phyloP scores from a whole-genome alignment of 257 asterid species.

The Anisodus tanguticus region DNA sequence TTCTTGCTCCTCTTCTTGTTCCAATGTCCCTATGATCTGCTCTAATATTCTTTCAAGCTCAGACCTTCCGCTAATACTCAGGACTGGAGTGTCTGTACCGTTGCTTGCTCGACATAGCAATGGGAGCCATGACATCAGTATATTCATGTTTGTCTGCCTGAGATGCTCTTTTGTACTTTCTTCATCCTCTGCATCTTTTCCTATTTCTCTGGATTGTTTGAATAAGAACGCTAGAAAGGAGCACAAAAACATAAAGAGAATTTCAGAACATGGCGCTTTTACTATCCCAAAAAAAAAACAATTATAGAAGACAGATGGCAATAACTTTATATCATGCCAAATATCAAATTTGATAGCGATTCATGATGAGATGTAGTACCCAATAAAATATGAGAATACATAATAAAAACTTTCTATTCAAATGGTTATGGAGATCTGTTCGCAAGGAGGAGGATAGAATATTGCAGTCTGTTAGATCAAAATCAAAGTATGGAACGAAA shows the following conservation, averaged over 20 bases:
- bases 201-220: conserved; percentile 66
- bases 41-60: conserved; percentile 69
- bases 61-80: conserved; percentile 63
- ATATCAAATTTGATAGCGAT: not conserved
- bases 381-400: not conserved
- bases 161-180: conserved; percentile 35
- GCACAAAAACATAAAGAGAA: not conserved
- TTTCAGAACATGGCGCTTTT: not conserved
- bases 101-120: conserved; percentile 77
- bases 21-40: conserved; percentile 57
- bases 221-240: conserved; percentile 65
- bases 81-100: conserved; percentile 74
- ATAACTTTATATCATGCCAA: not conserved
- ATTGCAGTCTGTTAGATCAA: too few relatives aligned
- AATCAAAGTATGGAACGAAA: too few relatives aligned
- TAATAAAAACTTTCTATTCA: not conserved
- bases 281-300: not conserved
- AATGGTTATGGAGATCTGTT: not conserved
- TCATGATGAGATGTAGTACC: not conserved
- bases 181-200: conserved; percentile 30
- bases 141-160: conserved; percentile 61
- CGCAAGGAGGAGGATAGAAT: too few relatives aligned
- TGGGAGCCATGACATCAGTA: conserved; percentile 82
- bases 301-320: not conserved
- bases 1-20: conserved; percentile 81